Base-by-base conservation (phyloP, 2,329 filamentous ascomycete genomes). In the Fusarium citri region DNA sequence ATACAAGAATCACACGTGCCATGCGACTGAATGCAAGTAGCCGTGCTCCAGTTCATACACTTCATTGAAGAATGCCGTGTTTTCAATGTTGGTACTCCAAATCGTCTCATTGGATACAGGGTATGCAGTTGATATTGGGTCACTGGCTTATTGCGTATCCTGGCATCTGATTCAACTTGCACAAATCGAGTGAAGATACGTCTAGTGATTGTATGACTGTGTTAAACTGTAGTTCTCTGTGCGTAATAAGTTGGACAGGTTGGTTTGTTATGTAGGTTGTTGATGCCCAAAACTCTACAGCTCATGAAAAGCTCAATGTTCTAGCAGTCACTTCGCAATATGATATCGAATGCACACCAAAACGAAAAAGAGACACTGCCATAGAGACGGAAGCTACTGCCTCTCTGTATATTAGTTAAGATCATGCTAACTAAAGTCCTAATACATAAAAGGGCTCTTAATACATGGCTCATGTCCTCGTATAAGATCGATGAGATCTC, bases 1-100 rank as follows among this genome's bases (percentile, higher is more conserved):
- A 12, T 45, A 65, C 64, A 14, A 41, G 28, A 42, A 26, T 34
- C 31, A 25, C 20, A 42, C 45, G 48, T 54, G 22, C 15, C 20
- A 56, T 45, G 20, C 12, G 28, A 40, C 26, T 6, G 15, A 4
- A 63, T 61, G 59, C 46, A 60, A 26, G 42, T n/a, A 68, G 23
- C 67, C 67, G 47, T 15, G 16, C 14, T 37, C 26, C 31, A 43
- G 10, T 31, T 51, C 18, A 5, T 31, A n/a, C 6, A 12, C 8
- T 51, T 23, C 20, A 20, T 31, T 16, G 18, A 41, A 23, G 8
- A 22, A 28, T 12, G 11, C 11, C 20, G 26, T 54, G 23, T 23
- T 20, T 43, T 47, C 12, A 7, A 49, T 23, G 11, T 20, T 11
- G 12, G 6, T 23, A 22, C 16, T 23, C 22, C 7, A 18, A 16